Conservation (phyloP, 2,329 filamentous ascomycete species). For the Fusarium newnesense region DNA sequence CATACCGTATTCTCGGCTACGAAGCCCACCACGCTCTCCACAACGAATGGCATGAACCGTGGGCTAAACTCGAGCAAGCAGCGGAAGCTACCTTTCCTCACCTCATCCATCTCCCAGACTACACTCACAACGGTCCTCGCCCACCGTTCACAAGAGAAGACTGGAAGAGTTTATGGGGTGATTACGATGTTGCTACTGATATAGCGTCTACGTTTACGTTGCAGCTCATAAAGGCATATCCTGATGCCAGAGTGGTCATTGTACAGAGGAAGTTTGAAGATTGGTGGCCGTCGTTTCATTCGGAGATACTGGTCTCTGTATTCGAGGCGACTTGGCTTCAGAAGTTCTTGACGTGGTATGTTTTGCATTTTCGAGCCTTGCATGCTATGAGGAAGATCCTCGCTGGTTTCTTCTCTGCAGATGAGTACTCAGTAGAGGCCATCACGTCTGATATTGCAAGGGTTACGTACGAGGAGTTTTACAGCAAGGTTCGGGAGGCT, state of each 20-base stretch:
- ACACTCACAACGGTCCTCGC: background rate
- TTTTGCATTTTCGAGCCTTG: background rate
- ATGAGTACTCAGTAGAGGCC: background rate
- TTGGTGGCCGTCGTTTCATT: constrained; percentile 9
- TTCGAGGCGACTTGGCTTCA: background rate
- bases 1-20: constrained; percentile 4
- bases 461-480: background rate
- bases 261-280: background rate
- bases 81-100: constrained; percentile 20
- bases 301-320: background rate
- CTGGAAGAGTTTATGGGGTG: constrained; percentile 9
- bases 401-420: background rate
- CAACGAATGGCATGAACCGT: background rate
- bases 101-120: background rate
- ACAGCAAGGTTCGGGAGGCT: background rate
- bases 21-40: constrained; percentile 5
- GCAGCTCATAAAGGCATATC: constrained; percentile 14
- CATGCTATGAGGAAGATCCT: constrained; percentile 10
- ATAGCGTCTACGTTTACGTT: background rate
- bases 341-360: background rate
- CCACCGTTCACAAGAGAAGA: background rate
- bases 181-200: constrained; percentile 13
- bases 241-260: constrained; percentile 9
- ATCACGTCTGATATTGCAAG: background rate
- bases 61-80: background rate